A percentile compares a stretch with the other conserved stretches of the same genome.
Evolutionary conservation across 2,329 filamentous ascomycete species (phyloP).

Genomic region (Neonectria ditissima): DNA sequence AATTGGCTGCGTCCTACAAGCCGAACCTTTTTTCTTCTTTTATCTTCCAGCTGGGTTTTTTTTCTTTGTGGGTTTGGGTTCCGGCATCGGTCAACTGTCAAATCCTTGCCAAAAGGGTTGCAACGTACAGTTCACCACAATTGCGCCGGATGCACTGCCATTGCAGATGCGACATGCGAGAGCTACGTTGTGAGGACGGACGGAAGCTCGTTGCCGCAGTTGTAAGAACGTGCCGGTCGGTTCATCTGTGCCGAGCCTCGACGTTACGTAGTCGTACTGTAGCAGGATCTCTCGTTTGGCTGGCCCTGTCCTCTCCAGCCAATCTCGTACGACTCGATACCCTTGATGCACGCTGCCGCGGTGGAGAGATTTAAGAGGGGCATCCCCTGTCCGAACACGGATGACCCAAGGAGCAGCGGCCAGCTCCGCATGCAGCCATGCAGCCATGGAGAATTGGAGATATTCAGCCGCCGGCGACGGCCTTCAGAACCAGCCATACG

Average conservation of each 20-base stretch:
- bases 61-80: not conserved
- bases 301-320: slow-evolving; percentile 4
- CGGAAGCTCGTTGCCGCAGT: not conserved
- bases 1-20: slow-evolving; percentile 8
- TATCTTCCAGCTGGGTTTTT: not conserved
- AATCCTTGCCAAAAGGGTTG: not conserved
- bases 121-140: not conserved
- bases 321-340: slow-evolving; percentile 35
- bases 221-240: slow-evolving; percentile 3
- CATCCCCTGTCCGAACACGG: not conserved
- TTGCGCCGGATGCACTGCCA: not conserved
- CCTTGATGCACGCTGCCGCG: slow-evolving; percentile 1
- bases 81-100: not conserved
- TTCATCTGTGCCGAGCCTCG: slow-evolving; percentile 3
- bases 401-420: slow-evolving; percentile 14
- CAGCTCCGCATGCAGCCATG: slow-evolving; percentile 11
- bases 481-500: not conserved
- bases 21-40: too few relatives aligned
- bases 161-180: not conserved
- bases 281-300: slow-evolving; percentile 5
- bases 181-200: not conserved
- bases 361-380: slow-evolving; percentile 1
- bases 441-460: too few relatives aligned
- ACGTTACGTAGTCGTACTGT: too few relatives aligned
- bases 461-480: slow-evolving; percentile 1